Evolutionary conservation across 257 asterid genomes (phyloP), one percentile per base, ranked within the genome.

Genomic region (Solanum paucissectum): DNA sequence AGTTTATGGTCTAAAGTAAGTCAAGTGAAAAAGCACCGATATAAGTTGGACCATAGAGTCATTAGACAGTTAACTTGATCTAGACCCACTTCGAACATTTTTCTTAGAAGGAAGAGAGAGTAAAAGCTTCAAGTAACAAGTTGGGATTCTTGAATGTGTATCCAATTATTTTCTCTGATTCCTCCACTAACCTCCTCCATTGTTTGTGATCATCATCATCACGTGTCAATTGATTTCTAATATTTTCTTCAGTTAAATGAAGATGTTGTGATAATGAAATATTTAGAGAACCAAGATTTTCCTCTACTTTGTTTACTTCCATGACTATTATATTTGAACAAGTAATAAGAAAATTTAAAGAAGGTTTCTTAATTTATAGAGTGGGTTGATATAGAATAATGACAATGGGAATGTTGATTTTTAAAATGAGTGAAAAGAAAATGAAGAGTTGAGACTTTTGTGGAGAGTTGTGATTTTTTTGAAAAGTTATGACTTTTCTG

Each of bases 41-140:
- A 13, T 46, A 46, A 1, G 58, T 46, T 13, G 7, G 58, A 46
- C 20, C 7, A 46, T 13, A 46, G 58, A 46, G 7, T 1, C 1
- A 46, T 4, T 46, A 46, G 20, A 46, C 20, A 7, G 7, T 46
- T 46, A 46, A 46, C 58, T 46, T 46, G 58, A 13, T 46, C 58
- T 46, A 44, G 16, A 44, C 12, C 52, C 6, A 44, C 55, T 12
- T 44, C 55, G 18, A 44, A 44, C 79, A 82, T 2, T 72, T 25
- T 6, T 72, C 88, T 1, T 66, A 4, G 42, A 75, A 88, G 0
- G 95, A 89, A 12, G 86, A 37, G 52, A 93, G 90, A 0, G 94
- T 92, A 69, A 93, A 90, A 0, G 94, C 95, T 58, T 89, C 88
- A 18, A 58, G 83, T 20, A 93, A 36, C 40, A 90, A 58, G 8